Evolutionary conservation across 345 rosid species (phyloP).

Genomic region (Citrus mangshanensis): DNA sequence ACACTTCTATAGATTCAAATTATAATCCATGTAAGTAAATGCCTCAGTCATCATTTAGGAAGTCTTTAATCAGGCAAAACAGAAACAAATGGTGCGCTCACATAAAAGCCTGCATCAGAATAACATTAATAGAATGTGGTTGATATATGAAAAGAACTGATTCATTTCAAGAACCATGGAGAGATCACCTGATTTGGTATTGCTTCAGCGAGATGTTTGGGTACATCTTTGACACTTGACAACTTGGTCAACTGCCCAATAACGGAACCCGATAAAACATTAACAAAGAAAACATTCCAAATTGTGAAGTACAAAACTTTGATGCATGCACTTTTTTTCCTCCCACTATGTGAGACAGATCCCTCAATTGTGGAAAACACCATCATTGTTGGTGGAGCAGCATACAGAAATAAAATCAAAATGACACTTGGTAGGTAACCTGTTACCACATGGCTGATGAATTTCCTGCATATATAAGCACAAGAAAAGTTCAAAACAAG

Average conservation of each 20-base stretch:
- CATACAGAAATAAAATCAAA: conserved; percentile 54
- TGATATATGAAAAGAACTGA: background rate
- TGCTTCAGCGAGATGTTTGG: conserved; percentile 63
- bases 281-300: conserved; percentile 93
- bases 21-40: conserved; percentile 1
- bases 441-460: conserved; percentile 56
- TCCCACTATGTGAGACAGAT: conserved; percentile 59
- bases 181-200: conserved; percentile 72
- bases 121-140: background rate
- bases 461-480: conserved; percentile 38
- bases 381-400: conserved; percentile 94
- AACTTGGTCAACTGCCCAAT: conserved; percentile 50
- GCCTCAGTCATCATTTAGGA: background rate
- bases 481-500: background rate
- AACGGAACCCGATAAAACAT: conserved; percentile 75
- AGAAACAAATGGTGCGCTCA: background rate
- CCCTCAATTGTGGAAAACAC: conserved; percentile 78
- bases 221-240: conserved; percentile 60
- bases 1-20: background rate
- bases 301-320: conserved; percentile 82
- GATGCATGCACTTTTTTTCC: conserved; percentile 82
- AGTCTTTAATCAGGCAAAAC: background rate
- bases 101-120: background rate
- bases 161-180: conserved; percentile 3
- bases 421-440: conserved; percentile 98